Percentiles rank a stretch among this genome's conserved stretches.
Conservation (phyloP, 305 asterid genomes). For the Nicotiana rustica region DNA sequence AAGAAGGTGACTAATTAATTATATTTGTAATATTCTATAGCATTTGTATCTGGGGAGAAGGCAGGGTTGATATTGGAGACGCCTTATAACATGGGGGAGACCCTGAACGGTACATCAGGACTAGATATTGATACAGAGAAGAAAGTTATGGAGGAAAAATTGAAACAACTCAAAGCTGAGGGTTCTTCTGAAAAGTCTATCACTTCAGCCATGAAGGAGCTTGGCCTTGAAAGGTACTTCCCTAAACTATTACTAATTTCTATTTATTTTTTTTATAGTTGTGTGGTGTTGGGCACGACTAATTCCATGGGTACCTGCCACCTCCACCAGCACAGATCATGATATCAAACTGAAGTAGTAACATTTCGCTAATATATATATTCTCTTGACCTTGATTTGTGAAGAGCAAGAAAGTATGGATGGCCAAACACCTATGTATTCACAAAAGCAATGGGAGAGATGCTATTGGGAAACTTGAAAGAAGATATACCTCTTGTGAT, state of each 20-base stretch:
- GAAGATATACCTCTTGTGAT: slow-evolving; percentile 50
- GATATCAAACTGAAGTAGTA: neutral
- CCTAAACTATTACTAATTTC: too few species aligned
- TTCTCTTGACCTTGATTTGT: neutral
- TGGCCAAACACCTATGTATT: slow-evolving; percentile 81
- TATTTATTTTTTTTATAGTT: too few species aligned
- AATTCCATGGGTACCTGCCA: too few species aligned
- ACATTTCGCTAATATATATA: neutral
- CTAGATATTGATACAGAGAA: slow-evolving; percentile 53
- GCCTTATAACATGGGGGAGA: slow-evolving; percentile 49
- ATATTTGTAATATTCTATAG: slow-evolving; percentile 37
- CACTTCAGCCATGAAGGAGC: slow-evolving; percentile 50
- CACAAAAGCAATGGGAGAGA: slow-evolving; percentile 83
- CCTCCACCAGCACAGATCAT: too few species aligned
- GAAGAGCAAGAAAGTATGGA: slow-evolving; percentile 68
- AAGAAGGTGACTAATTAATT: neutral
- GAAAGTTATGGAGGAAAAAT: slow-evolving; percentile 35
- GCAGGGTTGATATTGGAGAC: slow-evolving; percentile 54
- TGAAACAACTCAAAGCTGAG: slow-evolving; percentile 39
- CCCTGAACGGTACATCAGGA: slow-evolving; percentile 53
- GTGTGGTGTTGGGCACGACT: too few species aligned
- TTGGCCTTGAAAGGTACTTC: slow-evolving; percentile 57
- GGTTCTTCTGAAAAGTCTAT: slow-evolving; percentile 41
- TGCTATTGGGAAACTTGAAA: slow-evolving; percentile 53
- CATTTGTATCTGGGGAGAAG: slow-evolving; percentile 64